These are phyloP conservation scores for Phialocephala subalpina DNA, from an alignment of 2,329 filamentous ascomycete species.

Conservation along the genomic window DNA sequence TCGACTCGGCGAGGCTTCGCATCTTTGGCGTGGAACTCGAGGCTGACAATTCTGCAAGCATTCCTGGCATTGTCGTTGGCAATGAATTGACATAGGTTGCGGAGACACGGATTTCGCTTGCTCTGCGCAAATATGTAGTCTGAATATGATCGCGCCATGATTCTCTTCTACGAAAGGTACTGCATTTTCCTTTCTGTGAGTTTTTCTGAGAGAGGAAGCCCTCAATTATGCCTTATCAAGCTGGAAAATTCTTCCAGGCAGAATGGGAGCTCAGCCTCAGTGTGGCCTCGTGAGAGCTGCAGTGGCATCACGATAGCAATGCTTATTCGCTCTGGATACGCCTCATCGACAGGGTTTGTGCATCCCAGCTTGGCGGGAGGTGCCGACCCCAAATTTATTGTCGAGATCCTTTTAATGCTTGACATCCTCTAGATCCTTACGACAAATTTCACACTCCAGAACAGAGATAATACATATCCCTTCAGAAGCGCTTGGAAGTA, in stretches of 20 bases:
- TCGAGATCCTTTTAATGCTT: too few relatives aligned
- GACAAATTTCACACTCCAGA: too few relatives aligned
- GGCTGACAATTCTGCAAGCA: neutral
- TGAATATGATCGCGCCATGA: neutral
- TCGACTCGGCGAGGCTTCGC: neutral
- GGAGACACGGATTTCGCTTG: neutral
- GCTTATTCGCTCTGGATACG: neutral
- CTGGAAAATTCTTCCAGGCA: neutral
- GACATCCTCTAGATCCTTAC: too few relatives aligned
- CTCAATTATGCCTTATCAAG: neutral
- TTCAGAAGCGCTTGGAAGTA: too few relatives aligned
- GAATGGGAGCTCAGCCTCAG: neutral
- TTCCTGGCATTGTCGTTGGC: neutral
- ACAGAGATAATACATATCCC: too few relatives aligned
- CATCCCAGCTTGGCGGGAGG: neutral
- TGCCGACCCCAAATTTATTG: neutral
- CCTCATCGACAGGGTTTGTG: neutral
- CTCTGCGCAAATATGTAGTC: neutral
- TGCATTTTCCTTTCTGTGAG: too few relatives aligned
- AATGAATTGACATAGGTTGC: neutral
- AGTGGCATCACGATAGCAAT: neutral
- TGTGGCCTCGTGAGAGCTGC: slow-evolving; percentile 1
- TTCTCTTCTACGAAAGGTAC: neutral
- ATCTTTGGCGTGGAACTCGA: neutral
- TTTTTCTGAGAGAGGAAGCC: neutral